A percentile compares a stretch with the other conserved stretches of the same genome.
phyloP scores from a whole-genome alignment of 208 protist genomes.

The Trypanosoma scelopori region DNA sequence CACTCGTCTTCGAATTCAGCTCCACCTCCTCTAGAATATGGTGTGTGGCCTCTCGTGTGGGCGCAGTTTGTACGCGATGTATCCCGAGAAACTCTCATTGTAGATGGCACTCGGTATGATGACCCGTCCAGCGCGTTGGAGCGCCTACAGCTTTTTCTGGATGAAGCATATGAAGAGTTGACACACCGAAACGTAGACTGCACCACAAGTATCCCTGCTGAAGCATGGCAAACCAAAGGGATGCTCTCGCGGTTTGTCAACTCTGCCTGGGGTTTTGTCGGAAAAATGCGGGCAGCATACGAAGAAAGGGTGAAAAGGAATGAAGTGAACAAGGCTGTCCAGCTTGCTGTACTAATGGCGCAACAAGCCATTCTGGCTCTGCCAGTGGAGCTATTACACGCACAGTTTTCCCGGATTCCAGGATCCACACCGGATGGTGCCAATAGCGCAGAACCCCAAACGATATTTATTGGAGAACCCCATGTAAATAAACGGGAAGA shows the following conservation, averaged over 20 bases:
- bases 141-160: constrained; percentile 10
- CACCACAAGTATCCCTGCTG: neutral
- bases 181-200: too few relatives aligned
- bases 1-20: neutral
- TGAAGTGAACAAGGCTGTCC: constrained; percentile 17
- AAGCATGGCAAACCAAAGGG: neutral
- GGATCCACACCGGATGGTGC: neutral
- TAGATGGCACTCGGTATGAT: constrained; percentile 9
- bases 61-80: constrained; percentile 31
- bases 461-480: constrained; percentile 24
- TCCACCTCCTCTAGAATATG: constrained; percentile 8
- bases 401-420: constrained; percentile 20
- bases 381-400: constrained; percentile 27
- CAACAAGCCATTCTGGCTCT: constrained; percentile 30
- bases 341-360: constrained; percentile 19
- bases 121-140: constrained; percentile 13
- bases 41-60: constrained; percentile 24
- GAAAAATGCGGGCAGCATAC: neutral
- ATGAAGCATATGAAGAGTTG: constrained; percentile 12
- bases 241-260: neutral
- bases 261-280: neutral
- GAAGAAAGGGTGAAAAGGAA: constrained; percentile 3
- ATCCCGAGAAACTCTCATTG: constrained; percentile 17
- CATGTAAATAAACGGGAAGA: neutral
- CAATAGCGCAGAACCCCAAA: constrained; percentile 3